Evolutionary conservation across 2,329 filamentous ascomycete species (phyloP).

Genomic region (Colletotrichum spinosum): DNA sequence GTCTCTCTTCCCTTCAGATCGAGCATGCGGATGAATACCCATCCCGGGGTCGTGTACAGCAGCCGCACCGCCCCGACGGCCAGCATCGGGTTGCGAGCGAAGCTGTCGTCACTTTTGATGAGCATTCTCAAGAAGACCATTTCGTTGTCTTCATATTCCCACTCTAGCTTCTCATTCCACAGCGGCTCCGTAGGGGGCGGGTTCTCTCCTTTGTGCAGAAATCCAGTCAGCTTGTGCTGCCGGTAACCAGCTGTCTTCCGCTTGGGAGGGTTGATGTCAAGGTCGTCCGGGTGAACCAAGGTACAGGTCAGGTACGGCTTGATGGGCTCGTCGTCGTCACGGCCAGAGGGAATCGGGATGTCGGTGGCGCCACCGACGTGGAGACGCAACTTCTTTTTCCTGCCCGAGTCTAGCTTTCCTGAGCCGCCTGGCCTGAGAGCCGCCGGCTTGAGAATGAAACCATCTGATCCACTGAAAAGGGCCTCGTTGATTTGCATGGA

Average conservation of each 20-base stretch:
- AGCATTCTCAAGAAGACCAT: slow-evolving; percentile 72
- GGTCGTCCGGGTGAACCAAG: slow-evolving; percentile 67
- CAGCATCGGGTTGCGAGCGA: slow-evolving; percentile 71
- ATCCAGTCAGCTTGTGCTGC: slow-evolving; percentile 65
- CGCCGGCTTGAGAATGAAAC: slow-evolving; percentile 74
- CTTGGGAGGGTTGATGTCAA: slow-evolving; percentile 64
- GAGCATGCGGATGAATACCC: slow-evolving; percentile 74
- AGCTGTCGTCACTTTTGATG: slow-evolving; percentile 75
- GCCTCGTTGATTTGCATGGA: slow-evolving; percentile 77
- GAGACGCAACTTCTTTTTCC: slow-evolving; percentile 63
- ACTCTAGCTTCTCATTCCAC: slow-evolving; percentile 75
- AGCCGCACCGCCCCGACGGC: slow-evolving; percentile 71
- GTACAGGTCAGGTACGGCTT: slow-evolving; percentile 75
- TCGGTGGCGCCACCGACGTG: slow-evolving; percentile 73
- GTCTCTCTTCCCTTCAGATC: slow-evolving; percentile 75
- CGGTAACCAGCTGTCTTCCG: slow-evolving; percentile 71
- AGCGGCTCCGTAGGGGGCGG: slow-evolving; percentile 70
- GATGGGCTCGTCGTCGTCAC: slow-evolving; percentile 61
- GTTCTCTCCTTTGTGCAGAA: slow-evolving; percentile 69
- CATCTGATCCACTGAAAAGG: slow-evolving; percentile 72
- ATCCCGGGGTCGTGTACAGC: slow-evolving; percentile 65
- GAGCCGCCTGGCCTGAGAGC: slow-evolving; percentile 67
- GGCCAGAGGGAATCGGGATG: slow-evolving; percentile 64
- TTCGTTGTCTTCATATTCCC: slow-evolving; percentile 77
- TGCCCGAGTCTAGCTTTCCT: slow-evolving; percentile 56